phyloP scores from a whole-genome alignment of 1,284 basidiomycete genomes.

The Sanghuangporus baumii region DNA sequence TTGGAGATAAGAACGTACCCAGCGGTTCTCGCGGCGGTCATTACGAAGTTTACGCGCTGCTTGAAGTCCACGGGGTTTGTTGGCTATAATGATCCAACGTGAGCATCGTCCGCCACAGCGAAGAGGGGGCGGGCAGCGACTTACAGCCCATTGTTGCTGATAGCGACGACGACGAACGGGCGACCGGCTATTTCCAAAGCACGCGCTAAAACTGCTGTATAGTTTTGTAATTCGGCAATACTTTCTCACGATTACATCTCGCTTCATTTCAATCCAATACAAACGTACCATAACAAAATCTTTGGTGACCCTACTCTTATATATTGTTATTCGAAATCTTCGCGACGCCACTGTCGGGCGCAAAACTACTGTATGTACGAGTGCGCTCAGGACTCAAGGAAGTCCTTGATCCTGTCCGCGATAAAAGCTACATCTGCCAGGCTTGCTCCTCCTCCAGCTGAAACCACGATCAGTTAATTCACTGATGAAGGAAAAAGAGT shows the following conservation, averaged over 20 bases:
- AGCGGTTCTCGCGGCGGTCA: constrained; percentile 94
- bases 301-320: background rate
- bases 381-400: constrained; percentile 18
- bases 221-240: background rate
- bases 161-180: constrained; percentile 19
- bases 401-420: constrained; percentile 24
- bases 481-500: background rate
- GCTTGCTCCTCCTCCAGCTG: constrained; percentile 28
- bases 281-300: background rate
- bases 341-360: background rate
- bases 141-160: constrained; percentile 79
- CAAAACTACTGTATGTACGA: background rate
- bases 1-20: constrained; percentile 54
- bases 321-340: background rate
- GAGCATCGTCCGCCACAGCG: constrained; percentile 12
- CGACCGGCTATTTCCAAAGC: background rate
- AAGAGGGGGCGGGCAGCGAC: constrained; percentile 31
- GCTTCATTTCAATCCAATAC: background rate
- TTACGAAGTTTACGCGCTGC: constrained; percentile 98
- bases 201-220: background rate
- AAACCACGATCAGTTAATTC: background rate
- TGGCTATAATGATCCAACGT: constrained; percentile 45
- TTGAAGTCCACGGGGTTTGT: constrained; percentile 99
- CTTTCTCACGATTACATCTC: background rate
- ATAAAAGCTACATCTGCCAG: constrained; percentile 26